Evolutionary conservation across 176 grass and related monocot genomes (phyloP), one percentile per base, ranked within the genome.

Genomic region (Oryza meridionalis): DNA sequence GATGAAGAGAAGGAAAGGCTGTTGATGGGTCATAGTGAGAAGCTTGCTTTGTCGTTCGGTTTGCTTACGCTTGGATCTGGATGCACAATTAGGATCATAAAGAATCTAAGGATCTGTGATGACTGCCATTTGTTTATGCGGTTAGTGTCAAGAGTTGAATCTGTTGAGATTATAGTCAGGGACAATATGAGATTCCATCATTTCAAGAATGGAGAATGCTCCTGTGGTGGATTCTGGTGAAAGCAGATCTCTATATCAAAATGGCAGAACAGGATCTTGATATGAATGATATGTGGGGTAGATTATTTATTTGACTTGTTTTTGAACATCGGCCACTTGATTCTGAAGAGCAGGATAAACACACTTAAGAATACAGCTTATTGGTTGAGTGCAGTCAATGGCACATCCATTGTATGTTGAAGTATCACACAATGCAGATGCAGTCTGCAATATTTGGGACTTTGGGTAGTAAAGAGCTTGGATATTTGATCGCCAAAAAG

Each of bases 61-160:
- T 35, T 92, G 66, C 81, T 92, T 33, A 86, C 83, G 3, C 84
- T 85, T 73, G 72, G 79, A 47, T 85, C 81, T 67, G 51, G 82
- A 44, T 62, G 51, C 65, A 79, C 80, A 50, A 88, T 92, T 72
- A 92, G 93, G 86, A 94, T 94, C 26, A 69, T 89, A 62, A 94
- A 94, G 75, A 94, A 94, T 86, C 70, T 91, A 65, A 85, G 92
- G 84, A 94, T 94, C 35, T 94, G 92, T 77, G 86, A 94, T 24
- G 92, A 90, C 46, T 94, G 90, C 40, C 93, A 94, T 84, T 73
- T 92, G 49, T 87, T 94, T 72, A 90, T 90, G 22, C 66, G 50
- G 15, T 77, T 94, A 3, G 85, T 84, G 29, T 92, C 93, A 44
- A 88, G 81, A 87, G 72, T 88, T 84, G 76, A 84, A 79, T 55